Conservation (phyloP, 257 asterid genomes). For the Primulina tabacum region DNA sequence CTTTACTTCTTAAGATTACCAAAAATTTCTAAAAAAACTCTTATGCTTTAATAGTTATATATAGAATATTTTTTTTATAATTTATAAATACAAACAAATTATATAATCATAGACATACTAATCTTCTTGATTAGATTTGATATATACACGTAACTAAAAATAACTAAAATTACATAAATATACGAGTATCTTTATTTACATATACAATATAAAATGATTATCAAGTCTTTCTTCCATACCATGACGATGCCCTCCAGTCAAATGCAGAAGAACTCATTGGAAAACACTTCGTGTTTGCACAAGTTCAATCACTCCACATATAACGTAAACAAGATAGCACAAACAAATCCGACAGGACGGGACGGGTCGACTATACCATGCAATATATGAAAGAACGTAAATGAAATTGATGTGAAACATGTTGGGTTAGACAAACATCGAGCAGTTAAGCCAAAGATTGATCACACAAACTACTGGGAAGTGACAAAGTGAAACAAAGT, state of each 20-base stretch:
- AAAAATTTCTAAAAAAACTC: no score
- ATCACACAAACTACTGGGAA: constrained; percentile 20
- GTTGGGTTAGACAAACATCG: constrained; percentile 6
- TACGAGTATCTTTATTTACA: not conserved
- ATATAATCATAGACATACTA: no score
- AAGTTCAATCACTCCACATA: not conserved
- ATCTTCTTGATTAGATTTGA: no score
- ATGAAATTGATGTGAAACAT: constrained; percentile 21
- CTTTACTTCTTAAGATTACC: no score
- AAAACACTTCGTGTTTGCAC: not conserved
- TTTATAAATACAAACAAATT: no score
- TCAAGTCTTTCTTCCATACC: not conserved
- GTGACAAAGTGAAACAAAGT: not conserved
- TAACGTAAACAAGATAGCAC: not conserved
- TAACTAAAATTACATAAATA: no score
- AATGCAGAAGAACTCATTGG: not conserved
- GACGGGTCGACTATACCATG: not conserved
- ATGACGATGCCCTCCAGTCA: not conserved
- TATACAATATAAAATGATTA: not conserved
- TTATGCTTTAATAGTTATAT: no score
- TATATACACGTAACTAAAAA: not conserved
- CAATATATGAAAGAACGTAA: not conserved
- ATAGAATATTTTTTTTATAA: no score
- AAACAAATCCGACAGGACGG: not conserved
- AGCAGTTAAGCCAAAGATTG: constrained; percentile 6